Evolutionary conservation across 768 basidiomycete species (phyloP), one percentile per base, ranked within the genome.

Genomic region (Leccinum incarnatum): DNA sequence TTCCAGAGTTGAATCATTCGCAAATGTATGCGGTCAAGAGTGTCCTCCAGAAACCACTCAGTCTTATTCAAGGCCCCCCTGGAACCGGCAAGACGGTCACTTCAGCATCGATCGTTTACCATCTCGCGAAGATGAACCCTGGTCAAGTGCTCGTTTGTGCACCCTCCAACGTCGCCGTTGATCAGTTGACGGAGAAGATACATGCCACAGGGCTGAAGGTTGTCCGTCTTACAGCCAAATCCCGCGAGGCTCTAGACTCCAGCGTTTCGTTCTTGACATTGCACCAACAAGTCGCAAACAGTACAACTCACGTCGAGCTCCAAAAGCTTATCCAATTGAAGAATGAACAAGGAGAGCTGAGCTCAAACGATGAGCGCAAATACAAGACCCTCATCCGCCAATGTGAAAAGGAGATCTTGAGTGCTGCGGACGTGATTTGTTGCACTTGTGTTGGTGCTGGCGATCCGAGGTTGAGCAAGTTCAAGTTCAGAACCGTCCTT

Each of bases 1-100:
- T 99, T 40, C 97, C 97, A 4, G 97, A 99, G 72, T 86, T 99
- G 69, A 99, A 99, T 69, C 96, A 98, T 70, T 98, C 96, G 21
- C 97, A 99, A 73, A 98, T 99, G 93, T 96, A 93, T 75, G 97
- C 97, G 2, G 97, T 99, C 70, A 99, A 98, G 80, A 95, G 93
- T 66, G 96, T 99, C 7, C 79, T 99, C 12, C 97, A 99, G 74
- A 98, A 98, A 75, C 97, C 97, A 21, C 83, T 99, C 60, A 95
- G 93, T 67, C 81, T 99, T 62, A 99, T 99, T 66, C 97, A 99
- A 75, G 97, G 97, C 14, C 97, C 97, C 36, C 97, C 97, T 19
- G 97, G 97, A 34, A 99, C 97, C 1, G 95, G 97, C 47, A 99
- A 99, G 77, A 99, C 97, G 1, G 97, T 99, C 55, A 99, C 97